Evolutionary conservation across 176 grass and related monocot species (phyloP), one percentile per base, ranked within the genome.

Genomic region (Carex cristatella): DNA sequence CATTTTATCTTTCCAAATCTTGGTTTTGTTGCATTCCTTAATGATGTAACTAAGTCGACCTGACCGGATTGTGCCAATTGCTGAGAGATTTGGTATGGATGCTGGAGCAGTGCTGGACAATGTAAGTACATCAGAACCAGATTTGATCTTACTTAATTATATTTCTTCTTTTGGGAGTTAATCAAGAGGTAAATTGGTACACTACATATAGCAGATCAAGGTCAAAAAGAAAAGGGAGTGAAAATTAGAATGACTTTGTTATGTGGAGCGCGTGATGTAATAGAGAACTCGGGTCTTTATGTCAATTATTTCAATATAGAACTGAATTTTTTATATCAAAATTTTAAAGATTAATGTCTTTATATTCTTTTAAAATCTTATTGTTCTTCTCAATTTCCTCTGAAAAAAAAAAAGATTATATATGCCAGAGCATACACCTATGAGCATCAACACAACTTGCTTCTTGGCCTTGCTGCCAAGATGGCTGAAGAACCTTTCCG

Each of bases 341-440:
- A 54, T 63, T 14, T 87, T 23, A 69, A 88, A 46, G 51, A 10
- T 37, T 19, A 37, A 55, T 80, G 12, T 69, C 0, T 84, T 87
- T 87, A 78, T 77, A 61, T 61, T 72, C 69, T 56, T 56, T 57
- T n/a, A 19, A 19, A 19, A 19, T 27, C 8, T 63, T 27, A 28
- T 28, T 19, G 23, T 55, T 84, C 11, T 28, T 79, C 16, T 11
- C 46, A 37, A 60, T 14, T 77, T 65, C 53, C 3, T 6, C 12
- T 31, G 7, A 16, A 31, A 23, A 1, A 61, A 19, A 79, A 53
- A 74, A 65, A 97, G 90, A 97, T 98, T 78, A 92, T 94, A 90
- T 98, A 94, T 82, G 94, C 94, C 62, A 92, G 94, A n/a, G 93
- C 95, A 71, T 98, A 94, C 82, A 94, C 95, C 4, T 98, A 98